Conservation (phyloP, 208 protist species). For the Acanthamoeba rhysodes region DNA sequence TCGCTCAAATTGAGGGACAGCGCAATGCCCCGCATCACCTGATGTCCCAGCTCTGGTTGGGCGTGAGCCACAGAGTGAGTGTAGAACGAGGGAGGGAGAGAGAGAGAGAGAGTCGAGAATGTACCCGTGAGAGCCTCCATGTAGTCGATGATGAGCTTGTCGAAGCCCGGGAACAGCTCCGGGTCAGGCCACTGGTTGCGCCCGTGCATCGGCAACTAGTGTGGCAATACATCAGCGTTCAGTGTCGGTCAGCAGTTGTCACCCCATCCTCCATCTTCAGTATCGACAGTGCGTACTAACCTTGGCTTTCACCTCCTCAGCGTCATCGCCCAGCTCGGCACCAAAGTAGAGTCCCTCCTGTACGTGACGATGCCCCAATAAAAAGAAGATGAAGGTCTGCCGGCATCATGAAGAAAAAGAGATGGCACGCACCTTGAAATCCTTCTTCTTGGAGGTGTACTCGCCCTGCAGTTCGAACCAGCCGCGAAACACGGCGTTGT, state of each 20-base stretch:
- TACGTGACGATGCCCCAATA: not conserved
- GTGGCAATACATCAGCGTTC: too few species aligned
- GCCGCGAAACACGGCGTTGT: conserved; percentile 38
- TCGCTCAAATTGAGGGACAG: not conserved
- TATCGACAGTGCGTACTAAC: too few species aligned
- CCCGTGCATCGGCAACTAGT: not conserved
- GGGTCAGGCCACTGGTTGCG: not conserved
- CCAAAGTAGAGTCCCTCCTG: conserved; percentile 61
- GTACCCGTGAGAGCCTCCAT: not conserved
- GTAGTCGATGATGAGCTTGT: conserved; percentile 19
- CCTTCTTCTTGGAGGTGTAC: conserved; percentile 59
- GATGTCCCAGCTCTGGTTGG: not conserved
- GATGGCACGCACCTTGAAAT: conserved; percentile 58
- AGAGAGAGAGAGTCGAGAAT: not conserved
- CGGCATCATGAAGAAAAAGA: too few species aligned
- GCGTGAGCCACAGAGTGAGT: not conserved
- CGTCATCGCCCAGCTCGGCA: conserved; percentile 35
- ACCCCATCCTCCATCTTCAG: not conserved
- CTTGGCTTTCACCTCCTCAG: conserved; percentile 44
- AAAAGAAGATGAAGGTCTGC: too few species aligned
- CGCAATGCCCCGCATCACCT: not conserved
- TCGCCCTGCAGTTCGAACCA: conserved; percentile 48
- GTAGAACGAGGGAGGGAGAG: not conserved
- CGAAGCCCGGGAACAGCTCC: conserved; percentile 8
- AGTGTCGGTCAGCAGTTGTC: too few species aligned